phyloP scores from a whole-genome alignment of 2,329 filamentous ascomycete species.

The Ophiosphaerella herpotricha region DNA sequence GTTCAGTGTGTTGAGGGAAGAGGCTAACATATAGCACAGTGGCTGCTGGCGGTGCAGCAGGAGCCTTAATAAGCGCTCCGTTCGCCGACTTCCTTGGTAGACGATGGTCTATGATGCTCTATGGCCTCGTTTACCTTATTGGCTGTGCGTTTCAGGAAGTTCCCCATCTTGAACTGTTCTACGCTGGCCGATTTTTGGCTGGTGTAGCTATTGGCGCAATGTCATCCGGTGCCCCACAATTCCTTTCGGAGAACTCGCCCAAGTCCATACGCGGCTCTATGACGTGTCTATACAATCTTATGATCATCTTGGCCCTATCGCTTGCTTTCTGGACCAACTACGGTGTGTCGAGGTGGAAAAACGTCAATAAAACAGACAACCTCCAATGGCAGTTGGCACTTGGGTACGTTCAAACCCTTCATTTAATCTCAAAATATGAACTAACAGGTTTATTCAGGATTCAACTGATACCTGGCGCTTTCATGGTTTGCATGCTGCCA shows the following conservation, averaged over 20 bases:
- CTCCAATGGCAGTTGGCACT: constrained; percentile 46
- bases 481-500: constrained; percentile 13
- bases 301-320: constrained; percentile 45
- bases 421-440: background rate
- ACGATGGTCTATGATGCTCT: constrained; percentile 42
- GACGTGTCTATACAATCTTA: constrained; percentile 49
- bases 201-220: constrained; percentile 17
- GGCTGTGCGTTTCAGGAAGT: constrained; percentile 38
- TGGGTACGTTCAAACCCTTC: constrained; percentile 10
- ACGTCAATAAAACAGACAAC: constrained; percentile 26
- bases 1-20: background rate
- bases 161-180: constrained; percentile 42
- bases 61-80: constrained; percentile 46
- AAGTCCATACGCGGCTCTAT: constrained; percentile 49
- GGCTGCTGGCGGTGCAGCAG: constrained; percentile 44
- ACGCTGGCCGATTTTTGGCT: constrained; percentile 49
- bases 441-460: background rate
- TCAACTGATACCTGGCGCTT: constrained; percentile 14
- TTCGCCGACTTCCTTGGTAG: constrained; percentile 44
- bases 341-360: constrained; percentile 29
- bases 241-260: constrained; percentile 49
- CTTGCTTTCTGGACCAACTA: constrained; percentile 44
- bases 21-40: constrained; percentile 9
- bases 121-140: constrained; percentile 38
- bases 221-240: constrained; percentile 44